phyloP scores from a whole-genome alignment of 306 rosid genomes.

The Cucurbita moschata region DNA sequence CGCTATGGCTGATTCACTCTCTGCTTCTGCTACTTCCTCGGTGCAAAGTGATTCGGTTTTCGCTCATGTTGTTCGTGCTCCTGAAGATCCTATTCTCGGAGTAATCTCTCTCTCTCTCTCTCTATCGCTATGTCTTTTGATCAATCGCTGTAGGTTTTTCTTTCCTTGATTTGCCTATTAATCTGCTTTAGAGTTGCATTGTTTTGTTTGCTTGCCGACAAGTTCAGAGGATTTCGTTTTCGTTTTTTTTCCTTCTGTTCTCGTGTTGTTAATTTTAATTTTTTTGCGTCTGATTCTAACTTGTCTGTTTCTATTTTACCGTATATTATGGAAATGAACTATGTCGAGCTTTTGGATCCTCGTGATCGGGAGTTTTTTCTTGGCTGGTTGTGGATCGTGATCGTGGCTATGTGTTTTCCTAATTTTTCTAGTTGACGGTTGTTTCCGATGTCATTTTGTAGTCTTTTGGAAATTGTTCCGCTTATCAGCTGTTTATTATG shows the following conservation, averaged over 20 bases:
- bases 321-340: background rate
- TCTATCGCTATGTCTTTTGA: too few species aligned
- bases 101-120: conserved; percentile 17
- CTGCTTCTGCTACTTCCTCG: conserved; percentile 49
- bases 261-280: background rate
- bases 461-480: background rate
- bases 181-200: background rate
- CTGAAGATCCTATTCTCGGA: conserved; percentile 98
- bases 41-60: conserved; percentile 43
- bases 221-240: background rate
- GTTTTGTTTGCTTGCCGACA: background rate
- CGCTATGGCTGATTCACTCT: conserved; percentile 30
- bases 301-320: background rate
- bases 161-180: background rate
- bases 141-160: background rate
- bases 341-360: background rate
- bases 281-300: background rate
- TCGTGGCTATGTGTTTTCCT: background rate
- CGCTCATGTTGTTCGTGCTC: conserved; percentile 68
- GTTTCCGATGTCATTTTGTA: background rate
- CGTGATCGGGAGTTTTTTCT: background rate
- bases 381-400: background rate
- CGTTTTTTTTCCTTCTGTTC: background rate
- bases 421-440: background rate
- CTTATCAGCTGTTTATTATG: background rate